Evolutionary conservation across 345 rosid species (phyloP).

Genomic region (Euphorbia peplus): DNA sequence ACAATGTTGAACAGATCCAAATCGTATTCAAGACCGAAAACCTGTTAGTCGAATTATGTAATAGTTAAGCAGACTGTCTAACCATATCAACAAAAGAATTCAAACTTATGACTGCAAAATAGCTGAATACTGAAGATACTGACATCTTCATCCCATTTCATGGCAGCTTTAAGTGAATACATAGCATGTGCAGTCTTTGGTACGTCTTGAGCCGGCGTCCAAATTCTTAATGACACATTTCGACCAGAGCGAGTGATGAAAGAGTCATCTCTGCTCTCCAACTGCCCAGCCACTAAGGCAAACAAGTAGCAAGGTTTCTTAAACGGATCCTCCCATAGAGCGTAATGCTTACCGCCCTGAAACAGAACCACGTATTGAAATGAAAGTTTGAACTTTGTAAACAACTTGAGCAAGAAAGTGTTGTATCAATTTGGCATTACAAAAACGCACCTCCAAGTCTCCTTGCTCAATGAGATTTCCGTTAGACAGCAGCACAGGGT

Average conservation of each 20-base stretch:
- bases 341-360: slow-evolving; percentile 89
- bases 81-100: slow-evolving; percentile 13
- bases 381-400: background rate
- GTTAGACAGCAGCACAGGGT: slow-evolving; percentile 87
- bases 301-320: slow-evolving; percentile 97
- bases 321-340: slow-evolving; percentile 96
- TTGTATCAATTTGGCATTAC: background rate
- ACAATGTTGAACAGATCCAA: slow-evolving; percentile 98
- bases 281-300: slow-evolving; percentile 89
- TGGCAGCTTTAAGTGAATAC: slow-evolving; percentile 95
- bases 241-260: slow-evolving; percentile 82
- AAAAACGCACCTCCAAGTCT: slow-evolving; percentile 57
- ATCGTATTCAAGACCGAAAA: slow-evolving; percentile 96
- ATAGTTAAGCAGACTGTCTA: slow-evolving; percentile 7
- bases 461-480: slow-evolving; percentile 90
- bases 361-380: slow-evolving; percentile 10
- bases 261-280: slow-evolving; percentile 86
- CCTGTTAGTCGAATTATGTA: slow-evolving; percentile 40
- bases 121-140: slow-evolving; percentile 23
- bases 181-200: slow-evolving; percentile 97
- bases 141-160: slow-evolving; percentile 99
- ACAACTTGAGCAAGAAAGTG: background rate
- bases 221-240: slow-evolving; percentile 73
- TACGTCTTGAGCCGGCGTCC: slow-evolving; percentile 92
- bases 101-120: background rate